These are phyloP conservation scores for Puccinellia tenuiflora DNA, from an alignment of 176 grass and related monocot species.

Conservation along the genomic window DNA sequence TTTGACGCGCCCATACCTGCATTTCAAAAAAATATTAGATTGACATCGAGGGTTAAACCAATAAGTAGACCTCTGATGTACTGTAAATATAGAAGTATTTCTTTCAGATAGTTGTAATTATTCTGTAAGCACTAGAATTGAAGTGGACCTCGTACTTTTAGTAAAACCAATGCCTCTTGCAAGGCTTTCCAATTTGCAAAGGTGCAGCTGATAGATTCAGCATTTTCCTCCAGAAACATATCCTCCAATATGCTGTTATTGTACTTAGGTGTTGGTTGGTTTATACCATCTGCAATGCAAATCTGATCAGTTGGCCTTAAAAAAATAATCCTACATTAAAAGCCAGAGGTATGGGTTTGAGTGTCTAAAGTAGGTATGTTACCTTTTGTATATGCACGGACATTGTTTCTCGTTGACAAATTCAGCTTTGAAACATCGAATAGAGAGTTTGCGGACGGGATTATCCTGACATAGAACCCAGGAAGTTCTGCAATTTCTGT, in stretches of 20 bases:
- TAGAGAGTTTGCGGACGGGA: slow-evolving; percentile 56
- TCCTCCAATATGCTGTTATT: slow-evolving; percentile 92
- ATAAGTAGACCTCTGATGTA: neutral
- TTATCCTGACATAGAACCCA: slow-evolving; percentile 70
- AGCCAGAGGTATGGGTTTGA: neutral
- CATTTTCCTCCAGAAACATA: slow-evolving; percentile 93
- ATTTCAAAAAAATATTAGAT: slow-evolving; percentile 33
- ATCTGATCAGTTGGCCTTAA: neutral
- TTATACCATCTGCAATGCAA: slow-evolving; percentile 53
- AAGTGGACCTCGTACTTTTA: slow-evolving; percentile 61
- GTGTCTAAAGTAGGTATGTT: slow-evolving; percentile 2
- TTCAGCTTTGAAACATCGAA: slow-evolving; percentile 68
- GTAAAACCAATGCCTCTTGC: slow-evolving; percentile 71
- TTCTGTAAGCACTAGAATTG: neutral
- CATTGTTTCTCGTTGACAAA: slow-evolving; percentile 78
- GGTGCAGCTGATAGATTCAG: slow-evolving; percentile 48
- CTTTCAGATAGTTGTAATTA: neutral
- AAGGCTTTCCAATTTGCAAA: slow-evolving; percentile 63
- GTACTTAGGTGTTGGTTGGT: slow-evolving; percentile 80
- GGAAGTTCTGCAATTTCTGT: slow-evolving; percentile 52
- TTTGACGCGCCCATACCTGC: slow-evolving; percentile 91
- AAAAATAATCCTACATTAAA: neutral
- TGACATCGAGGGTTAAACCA: neutral
- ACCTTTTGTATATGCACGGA: slow-evolving; percentile 74
- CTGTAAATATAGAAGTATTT: neutral